Evolutionary conservation across 2,329 filamentous ascomycete genomes (phyloP), one percentile per base, ranked within the genome.

Genomic region (Aspergillus niger): DNA sequence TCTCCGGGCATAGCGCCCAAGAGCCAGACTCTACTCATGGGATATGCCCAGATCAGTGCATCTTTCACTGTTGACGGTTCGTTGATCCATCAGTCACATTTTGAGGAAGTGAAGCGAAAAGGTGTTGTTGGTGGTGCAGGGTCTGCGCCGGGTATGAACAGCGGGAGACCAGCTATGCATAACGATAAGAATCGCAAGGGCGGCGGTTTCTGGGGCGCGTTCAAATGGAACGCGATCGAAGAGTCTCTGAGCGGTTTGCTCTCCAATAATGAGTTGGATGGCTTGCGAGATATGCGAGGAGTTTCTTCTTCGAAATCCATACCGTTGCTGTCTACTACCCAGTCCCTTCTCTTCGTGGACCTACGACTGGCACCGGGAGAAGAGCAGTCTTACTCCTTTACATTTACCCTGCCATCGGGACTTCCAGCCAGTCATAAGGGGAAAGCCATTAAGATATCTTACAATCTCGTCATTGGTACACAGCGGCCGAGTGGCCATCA

Each of bases 301-400:
- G 89, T 90, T 54, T 90, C 90, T 26, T 95, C 90, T 73, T 90
- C 92, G 32, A 93, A 92, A 72, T 90, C 91, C 2, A 89, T 99
- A 47, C 95, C 95, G 0, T 81, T 99, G 50, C 83, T 99, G n/a
- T 95, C 91, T 15, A 98, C 94, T 5, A 93, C 94, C 1, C 95
- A 98, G 77, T 97, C 92, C 2, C 91, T 99, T 63, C 80, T 99
- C 11, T 99, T 99, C 74, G 95, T 99, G 56, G 93, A 99, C 75
- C 81, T 99, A 58, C 88, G 90, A 68, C 84, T 99, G 22, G 89
- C 85, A 6, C 93, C 95, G 0, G 95, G 94, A 1, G 92, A 99
- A 77, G 96, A 92, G 75, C 89, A 86, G 68, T 90, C 88, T 51
- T 99, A 90, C 70, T 91, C 90, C 53, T 99, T 97, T 74, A 85